phyloP scores from a whole-genome alignment of 345 rosid species.

The Xanthoceras sorbifolium region DNA sequence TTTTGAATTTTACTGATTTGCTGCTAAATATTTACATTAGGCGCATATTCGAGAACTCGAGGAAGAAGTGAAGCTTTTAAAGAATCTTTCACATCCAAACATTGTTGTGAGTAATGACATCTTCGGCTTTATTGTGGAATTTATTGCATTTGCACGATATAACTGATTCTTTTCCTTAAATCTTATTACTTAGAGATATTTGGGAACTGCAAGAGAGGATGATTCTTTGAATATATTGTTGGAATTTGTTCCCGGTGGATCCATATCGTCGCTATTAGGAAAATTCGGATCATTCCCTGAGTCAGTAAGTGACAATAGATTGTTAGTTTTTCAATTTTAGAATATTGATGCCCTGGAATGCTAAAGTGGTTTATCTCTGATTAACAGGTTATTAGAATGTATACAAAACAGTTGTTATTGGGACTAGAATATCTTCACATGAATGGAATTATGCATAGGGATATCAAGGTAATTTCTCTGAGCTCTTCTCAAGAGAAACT shows the following conservation, averaged over 20 bases:
- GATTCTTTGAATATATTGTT: conserved; percentile 70
- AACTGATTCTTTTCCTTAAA: conserved; percentile 7
- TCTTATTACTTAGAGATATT: conserved; percentile 54
- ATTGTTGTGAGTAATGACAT: conserved; percentile 64
- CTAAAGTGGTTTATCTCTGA: conserved; percentile 11
- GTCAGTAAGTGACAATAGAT: conserved; percentile 49
- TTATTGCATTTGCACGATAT: conserved; percentile 6
- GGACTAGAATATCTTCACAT: conserved; percentile 82
- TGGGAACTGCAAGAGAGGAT: conserved; percentile 79
- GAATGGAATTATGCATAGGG: conserved; percentile 87
- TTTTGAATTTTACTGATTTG: not conserved
- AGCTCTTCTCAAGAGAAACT: not conserved
- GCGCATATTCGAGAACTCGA: conserved; percentile 79
- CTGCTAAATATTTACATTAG: conserved; percentile 27
- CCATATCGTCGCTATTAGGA: conserved; percentile 76
- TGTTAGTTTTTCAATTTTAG: conserved; percentile 6
- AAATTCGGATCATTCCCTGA: conserved; percentile 88
- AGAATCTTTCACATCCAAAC: conserved; percentile 81
- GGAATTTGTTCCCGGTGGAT: conserved; percentile 89
- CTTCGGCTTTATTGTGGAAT: not conserved
- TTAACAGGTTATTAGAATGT: conserved; percentile 67
- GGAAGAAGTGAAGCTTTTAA: conserved; percentile 84
- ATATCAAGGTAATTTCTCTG: conserved; percentile 60
- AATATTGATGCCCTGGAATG: conserved; percentile 11
- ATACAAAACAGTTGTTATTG: conserved; percentile 65